phyloP scores from a whole-genome alignment of 2,329 filamentous ascomycete genomes.

The Fusarium sp. region DNA sequence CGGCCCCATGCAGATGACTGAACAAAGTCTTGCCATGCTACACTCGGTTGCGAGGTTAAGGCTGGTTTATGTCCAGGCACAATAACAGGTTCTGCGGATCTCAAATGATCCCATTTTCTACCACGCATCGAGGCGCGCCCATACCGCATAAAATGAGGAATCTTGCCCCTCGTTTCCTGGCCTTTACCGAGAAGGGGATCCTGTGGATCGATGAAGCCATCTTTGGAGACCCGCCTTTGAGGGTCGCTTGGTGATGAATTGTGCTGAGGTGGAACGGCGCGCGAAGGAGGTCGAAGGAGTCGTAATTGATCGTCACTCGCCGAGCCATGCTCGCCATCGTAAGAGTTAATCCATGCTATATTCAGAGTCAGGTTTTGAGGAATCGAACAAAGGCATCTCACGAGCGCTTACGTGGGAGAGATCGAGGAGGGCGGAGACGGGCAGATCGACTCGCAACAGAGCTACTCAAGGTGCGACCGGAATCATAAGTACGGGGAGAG shows the following conservation, averaged over 20 bases:
- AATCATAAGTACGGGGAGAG: constrained; percentile 39
- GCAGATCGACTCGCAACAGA: constrained; percentile 29
- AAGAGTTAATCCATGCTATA: constrained; percentile 62
- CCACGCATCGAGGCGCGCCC: constrained; percentile 60
- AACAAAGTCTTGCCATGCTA: constrained; percentile 65
- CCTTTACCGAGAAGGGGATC: constrained; percentile 53
- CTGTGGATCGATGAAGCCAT: constrained; percentile 59
- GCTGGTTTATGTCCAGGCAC: constrained; percentile 60
- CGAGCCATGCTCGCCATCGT: constrained; percentile 55
- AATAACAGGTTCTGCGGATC: constrained; percentile 69
- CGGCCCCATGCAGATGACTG: constrained; percentile 65
- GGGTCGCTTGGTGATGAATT: constrained; percentile 56
- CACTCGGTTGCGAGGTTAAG: constrained; percentile 52
- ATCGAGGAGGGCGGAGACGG: constrained; percentile 43
- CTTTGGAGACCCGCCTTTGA: constrained; percentile 58
- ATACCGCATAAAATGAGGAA: constrained; percentile 61
- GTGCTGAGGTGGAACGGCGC: constrained; percentile 55
- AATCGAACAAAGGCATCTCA: not conserved
- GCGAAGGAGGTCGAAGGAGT: constrained; percentile 54
- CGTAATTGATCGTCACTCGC: constrained; percentile 54
- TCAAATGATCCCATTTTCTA: constrained; percentile 69
- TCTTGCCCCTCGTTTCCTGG: constrained; percentile 50
- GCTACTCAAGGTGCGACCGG: constrained; percentile 38
- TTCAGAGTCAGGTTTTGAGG: constrained; percentile 9
- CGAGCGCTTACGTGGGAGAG: constrained; percentile 42